phyloP scores from a whole-genome alignment of 768 basidiomycete species.

The Pisolithus albus region DNA sequence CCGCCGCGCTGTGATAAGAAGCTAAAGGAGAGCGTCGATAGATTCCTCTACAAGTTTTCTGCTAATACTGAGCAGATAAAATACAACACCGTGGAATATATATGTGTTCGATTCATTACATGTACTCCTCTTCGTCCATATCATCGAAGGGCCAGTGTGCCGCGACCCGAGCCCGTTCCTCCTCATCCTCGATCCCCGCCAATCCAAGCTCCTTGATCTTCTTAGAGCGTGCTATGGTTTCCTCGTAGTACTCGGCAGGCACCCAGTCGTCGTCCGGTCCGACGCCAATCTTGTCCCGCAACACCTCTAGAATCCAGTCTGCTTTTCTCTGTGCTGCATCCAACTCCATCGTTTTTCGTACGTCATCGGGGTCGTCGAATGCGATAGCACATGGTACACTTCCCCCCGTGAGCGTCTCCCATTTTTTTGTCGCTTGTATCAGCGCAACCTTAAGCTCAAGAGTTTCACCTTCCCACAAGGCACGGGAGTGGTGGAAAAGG shows the following conservation, averaged over 20 bases:
- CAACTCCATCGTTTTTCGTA: constrained; percentile 36
- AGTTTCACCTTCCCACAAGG: constrained; percentile 47
- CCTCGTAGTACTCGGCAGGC: constrained; percentile 35
- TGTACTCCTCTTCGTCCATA: constrained; percentile 41
- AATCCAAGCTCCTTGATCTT: constrained; percentile 29
- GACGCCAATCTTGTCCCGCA: constrained; percentile 24
- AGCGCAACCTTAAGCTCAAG: constrained; percentile 40
- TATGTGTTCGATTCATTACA: constrained; percentile 21
- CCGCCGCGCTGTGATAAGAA: too few relatives aligned
- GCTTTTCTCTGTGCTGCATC: constrained; percentile 22
- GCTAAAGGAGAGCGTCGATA: too few relatives aligned
- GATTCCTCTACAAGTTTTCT: too few relatives aligned
- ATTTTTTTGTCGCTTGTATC: constrained; percentile 36
- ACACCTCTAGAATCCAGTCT: constrained; percentile 26
- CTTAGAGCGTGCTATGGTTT: constrained; percentile 29
- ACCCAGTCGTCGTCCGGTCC: constrained; percentile 41
- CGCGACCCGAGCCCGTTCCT: constrained; percentile 32
- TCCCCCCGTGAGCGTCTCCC: constrained; percentile 35
- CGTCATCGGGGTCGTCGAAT: constrained; percentile 38
- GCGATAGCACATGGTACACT: constrained; percentile 37
- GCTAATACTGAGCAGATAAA: neutral
- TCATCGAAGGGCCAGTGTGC: constrained; percentile 42
- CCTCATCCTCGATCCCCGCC: constrained; percentile 21
- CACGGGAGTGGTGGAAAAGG: constrained; percentile 39
- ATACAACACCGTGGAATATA: constrained; percentile 4